Evolutionary conservation across 768 basidiomycete species (phyloP), one percentile per base, ranked within the genome.

Genomic region (Lentinula sp.): DNA sequence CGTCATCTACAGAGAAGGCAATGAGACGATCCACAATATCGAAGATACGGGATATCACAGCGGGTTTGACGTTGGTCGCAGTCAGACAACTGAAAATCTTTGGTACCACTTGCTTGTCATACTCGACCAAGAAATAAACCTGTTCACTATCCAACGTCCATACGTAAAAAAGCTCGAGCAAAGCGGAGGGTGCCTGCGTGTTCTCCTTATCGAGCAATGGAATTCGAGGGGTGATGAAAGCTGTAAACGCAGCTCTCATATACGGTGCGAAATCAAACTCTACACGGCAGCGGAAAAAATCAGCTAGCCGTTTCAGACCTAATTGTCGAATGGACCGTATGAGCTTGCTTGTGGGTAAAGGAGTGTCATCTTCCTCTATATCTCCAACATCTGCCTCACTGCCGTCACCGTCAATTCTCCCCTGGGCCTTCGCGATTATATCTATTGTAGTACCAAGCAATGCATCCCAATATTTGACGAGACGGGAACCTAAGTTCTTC

Each of bases 101-200:
- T 6, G 87, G 87, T 13, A 99, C 71, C 1, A 89, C 79, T 4
- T 78, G 77, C 2, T 74, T 65, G 67, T 98, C 89, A 68, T 85
- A 89, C 23, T 83, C 76, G 49, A 88, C 85, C 31, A 98, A 77
- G 70, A 85, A 87, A 8, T 70, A 69, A n/a, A 81, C 78, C 62
- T 86, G 82, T 11, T 84, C 78, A 2, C 75, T 76, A 16, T 82
- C 77, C 15, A 77, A 70, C 0, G 91, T 84, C 90, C 95, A 95
- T 5, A 81, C 75, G 61, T 85, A 81, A 73, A 97, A 90, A 21
- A 98, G 77, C 42, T 97, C 94, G 46, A 99, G 75, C 16, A 96
- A 78, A 0, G 91, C 86, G 0, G 95, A 96, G 0, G 96, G 95
- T 0, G 92, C 82, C 70, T 98, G 96, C 0, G 89, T 92, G 67